Evolutionary conservation across 768 basidiomycete species (phyloP).

Genomic region (Leccinum barrowsii): DNA sequence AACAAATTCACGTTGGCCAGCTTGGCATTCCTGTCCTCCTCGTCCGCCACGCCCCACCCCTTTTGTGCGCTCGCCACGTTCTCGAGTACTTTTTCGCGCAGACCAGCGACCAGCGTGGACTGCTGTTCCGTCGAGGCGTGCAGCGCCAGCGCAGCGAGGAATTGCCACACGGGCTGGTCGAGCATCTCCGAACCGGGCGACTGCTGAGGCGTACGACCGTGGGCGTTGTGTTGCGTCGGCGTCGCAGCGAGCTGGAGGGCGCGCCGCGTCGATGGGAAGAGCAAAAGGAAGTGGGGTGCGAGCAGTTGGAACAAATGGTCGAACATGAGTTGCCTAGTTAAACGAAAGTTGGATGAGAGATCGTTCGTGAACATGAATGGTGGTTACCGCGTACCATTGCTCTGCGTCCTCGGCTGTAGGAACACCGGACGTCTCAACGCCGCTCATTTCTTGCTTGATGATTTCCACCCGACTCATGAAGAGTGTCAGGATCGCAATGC

Average conservation of each 20-base stretch:
- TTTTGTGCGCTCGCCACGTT: constrained; percentile 79
- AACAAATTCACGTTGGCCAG: constrained; percentile 92
- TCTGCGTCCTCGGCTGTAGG: constrained; percentile 72
- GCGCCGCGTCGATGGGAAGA: constrained; percentile 90
- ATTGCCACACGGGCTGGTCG: constrained; percentile 94
- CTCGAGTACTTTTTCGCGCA: constrained; percentile 93
- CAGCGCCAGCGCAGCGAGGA: constrained; percentile 84
- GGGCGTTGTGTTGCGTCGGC: constrained; percentile 32
- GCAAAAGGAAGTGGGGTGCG: constrained; percentile 65
- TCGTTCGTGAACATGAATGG: background rate
- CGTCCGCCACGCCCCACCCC: constrained; percentile 60
- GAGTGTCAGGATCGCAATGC: constrained; percentile 84
- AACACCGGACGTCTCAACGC: constrained; percentile 52
- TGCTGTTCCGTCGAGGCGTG: constrained; percentile 86
- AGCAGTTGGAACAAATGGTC: constrained; percentile 83
- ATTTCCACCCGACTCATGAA: constrained; percentile 92
- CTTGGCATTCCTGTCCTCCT: constrained; percentile 73
- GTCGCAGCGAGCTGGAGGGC: constrained; percentile 37
- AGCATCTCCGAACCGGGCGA: constrained; percentile 51
- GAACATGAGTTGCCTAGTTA: constrained; percentile 77
- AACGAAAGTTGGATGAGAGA: constrained; percentile 10
- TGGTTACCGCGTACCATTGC: constrained; percentile 56
- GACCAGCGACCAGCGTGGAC: constrained; percentile 74
- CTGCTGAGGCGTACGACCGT: constrained; percentile 66
- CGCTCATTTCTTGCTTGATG: constrained; percentile 69